Conservation (phyloP, 2,329 filamentous ascomycete genomes). For the Aureobasidium sp. region DNA sequence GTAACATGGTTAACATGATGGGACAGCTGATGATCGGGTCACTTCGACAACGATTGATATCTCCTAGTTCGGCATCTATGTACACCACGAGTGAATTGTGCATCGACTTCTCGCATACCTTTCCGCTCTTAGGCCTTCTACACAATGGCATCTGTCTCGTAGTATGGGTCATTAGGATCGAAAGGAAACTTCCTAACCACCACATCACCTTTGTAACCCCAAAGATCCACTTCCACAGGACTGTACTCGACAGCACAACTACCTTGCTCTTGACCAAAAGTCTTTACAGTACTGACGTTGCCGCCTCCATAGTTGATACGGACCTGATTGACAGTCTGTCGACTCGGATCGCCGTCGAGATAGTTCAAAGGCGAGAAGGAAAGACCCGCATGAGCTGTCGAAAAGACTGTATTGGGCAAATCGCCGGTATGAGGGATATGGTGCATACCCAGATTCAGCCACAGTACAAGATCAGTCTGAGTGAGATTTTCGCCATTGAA, state of each 20-base stretch:
- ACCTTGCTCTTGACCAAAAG: conserved; percentile 29
- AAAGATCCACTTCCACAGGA: conserved; percentile 24
- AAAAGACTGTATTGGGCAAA: conserved; percentile 49
- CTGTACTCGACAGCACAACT: conserved; percentile 27
- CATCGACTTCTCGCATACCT: neutral
- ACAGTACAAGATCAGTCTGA: conserved; percentile 45
- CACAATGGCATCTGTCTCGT: conserved; percentile 16
- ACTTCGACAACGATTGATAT: neutral
- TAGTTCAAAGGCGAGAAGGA: conserved; percentile 43
- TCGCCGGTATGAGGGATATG: conserved; percentile 51
- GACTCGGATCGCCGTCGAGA: conserved; percentile 35
- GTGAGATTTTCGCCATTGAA: conserved; percentile 38
- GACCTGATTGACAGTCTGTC: conserved; percentile 37
- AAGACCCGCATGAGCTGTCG: conserved; percentile 40
- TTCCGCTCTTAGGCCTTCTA: neutral
- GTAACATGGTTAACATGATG: no score
- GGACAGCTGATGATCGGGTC: no score
- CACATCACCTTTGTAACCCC: conserved; percentile 29
- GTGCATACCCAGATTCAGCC: conserved; percentile 52
- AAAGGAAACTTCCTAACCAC: conserved; percentile 35
- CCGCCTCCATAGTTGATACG: conserved; percentile 34
- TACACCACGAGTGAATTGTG: neutral
- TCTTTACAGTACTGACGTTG: conserved; percentile 24
- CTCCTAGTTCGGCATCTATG: neutral
- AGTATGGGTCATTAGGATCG: conserved; percentile 30